Evolutionary conservation across 805 yeast genomes (phyloP), one percentile per base, ranked within the genome.

Genomic region (Metschnikowia arizonensis): DNA sequence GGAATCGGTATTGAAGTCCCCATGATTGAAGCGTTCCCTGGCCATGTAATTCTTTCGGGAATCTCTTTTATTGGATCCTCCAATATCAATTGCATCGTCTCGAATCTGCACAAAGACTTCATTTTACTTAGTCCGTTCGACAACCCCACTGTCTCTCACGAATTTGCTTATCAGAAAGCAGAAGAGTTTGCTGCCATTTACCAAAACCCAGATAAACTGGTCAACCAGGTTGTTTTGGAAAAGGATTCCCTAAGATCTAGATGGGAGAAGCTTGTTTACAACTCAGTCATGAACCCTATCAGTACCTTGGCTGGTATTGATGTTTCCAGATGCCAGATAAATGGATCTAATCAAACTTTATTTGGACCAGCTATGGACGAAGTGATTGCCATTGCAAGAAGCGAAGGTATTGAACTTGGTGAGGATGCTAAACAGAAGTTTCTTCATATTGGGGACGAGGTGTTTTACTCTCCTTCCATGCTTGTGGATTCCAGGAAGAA

Each of bases 391-490:
- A 75, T 85, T 47, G 95, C 95, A 9, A 77, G 75, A 42, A 78
- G 86, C 8, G 90, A 83, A 47, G 87, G 87, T 0, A 73, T 77
- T 30, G 69, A 67, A 3, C 56, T 85, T 26, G 79, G 80, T 1
- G 72, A 62, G 19, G 76, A 65, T n/a, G 61, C 73, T 17, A 77
- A 77, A 48, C 68, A 77, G 23, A 49, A 57, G 38, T 76, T 80
- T 69, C 60, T 79, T 30, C 81, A 79, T 50, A 70, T 79, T 17
- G 68, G 71, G 11, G 75, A 69, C 49, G 57, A 55, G 1, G 41
- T 51, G 11, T 53, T 49, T 64, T 85, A 77, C 59, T 72, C 74
- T 42, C 91, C 91, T 2, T 83, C 89, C 3, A 85, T 85, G 91
- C 65, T 76, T 49, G 84, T 83, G 9, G 93, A 85, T 57, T 73